A percentile compares a stretch with the other conserved stretches of the same genome.
Evolutionary conservation across 257 asterid genomes (phyloP).

Genomic region (Solanum pennellii): DNA sequence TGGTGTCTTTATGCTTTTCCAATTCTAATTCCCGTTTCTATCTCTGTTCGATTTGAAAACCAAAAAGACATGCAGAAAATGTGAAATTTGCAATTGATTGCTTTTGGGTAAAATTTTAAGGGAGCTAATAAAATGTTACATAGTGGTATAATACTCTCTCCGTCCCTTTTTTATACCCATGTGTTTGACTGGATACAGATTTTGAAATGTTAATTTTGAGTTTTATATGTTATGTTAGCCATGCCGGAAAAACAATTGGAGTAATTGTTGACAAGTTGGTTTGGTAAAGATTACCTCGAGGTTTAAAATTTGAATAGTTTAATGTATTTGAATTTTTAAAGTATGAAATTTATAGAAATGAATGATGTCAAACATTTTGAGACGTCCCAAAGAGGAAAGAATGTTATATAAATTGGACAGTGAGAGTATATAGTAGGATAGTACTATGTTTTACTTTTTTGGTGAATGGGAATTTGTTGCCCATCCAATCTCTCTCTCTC

Average conservation of each 20-base stretch:
- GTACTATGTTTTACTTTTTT: not conserved
- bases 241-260: not conserved
- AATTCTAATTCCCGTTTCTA: not conserved
- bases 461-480: not conserved
- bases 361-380: not conserved
- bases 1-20: slow-evolving; percentile 1
- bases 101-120: not conserved
- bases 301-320: not conserved
- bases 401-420: not conserved
- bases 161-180: not conserved
- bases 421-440: not conserved
- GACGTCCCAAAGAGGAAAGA: not conserved
- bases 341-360: not conserved
- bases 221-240: not conserved
- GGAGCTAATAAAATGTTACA: not conserved
- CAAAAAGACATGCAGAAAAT: not conserved
- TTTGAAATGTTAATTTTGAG: not conserved
- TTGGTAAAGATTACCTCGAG: not conserved
- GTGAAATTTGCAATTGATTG: not conserved
- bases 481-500: not conserved
- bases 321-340: not conserved
- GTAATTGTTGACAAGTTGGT: not conserved
- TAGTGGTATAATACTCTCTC: not conserved
- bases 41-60: not conserved
- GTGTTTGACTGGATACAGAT: not conserved